Evolutionary conservation across 164 flowering plant species (phyloP).

Genomic region (Vitis vinifera): ASM3070453v1 NC_081805.1:4233001-4233500

Average conservation of each 20-base stretch:
- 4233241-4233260: not conserved
- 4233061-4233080: too few species aligned
- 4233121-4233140: too few species aligned
- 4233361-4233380: conserved; percentile 35
- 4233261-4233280: not conserved
- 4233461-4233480: not conserved
- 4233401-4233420: conserved; percentile 66
- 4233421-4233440: conserved; percentile 62
- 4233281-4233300: conserved; percentile 10
- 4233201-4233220: not conserved
- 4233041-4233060: too few species aligned
- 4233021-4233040: too few species aligned
- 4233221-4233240: conserved; percentile 1
- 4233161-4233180: not conserved
- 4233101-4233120: too few species aligned
- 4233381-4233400: conserved; percentile 46
- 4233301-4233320: conserved; percentile 39
- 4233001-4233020: too few species aligned
- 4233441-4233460: not conserved
- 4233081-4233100: too few species aligned
- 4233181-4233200: not conserved
- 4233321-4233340: conserved; percentile 79
- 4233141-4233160: too few species aligned
- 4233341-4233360: conserved; percentile 72
- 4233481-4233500: not conserved